These are phyloP conservation scores for Mortierella sp. DNA, from an alignment of 371 early-diverging fungal genomes.

Conservation along the genomic window DNA sequence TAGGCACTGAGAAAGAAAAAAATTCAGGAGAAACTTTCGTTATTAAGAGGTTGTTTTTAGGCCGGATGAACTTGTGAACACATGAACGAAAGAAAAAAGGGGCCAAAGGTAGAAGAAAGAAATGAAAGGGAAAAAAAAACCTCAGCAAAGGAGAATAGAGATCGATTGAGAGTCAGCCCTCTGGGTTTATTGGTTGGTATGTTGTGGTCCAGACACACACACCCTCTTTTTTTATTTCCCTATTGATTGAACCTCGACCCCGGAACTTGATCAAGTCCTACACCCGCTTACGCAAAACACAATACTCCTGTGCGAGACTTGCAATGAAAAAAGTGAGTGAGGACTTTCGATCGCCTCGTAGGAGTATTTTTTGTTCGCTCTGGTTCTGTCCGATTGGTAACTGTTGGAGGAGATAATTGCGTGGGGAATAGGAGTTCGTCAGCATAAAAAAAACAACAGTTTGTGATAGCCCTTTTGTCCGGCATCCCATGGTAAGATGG, in stretches of 20 bases:
- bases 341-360: not conserved
- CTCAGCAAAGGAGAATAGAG: not conserved
- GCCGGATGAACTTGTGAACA: not conserved
- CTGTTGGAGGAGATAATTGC: no score
- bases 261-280: not conserved
- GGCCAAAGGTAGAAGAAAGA: no score
- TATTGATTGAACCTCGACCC: not conserved
- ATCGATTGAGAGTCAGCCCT: not conserved
- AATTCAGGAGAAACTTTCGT: not conserved
- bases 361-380: no score
- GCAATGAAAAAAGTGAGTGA: not conserved
- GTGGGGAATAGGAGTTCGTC: no score
- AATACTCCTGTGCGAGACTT: no score
- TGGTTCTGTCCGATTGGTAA: no score
- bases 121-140: not conserved
- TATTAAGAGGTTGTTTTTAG: not conserved
- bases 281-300: slow-evolving; percentile 1
- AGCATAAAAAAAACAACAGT: no score
- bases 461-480: no score
- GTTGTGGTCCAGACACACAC: no score
- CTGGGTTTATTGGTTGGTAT: not conserved
- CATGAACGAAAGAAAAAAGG: not conserved
- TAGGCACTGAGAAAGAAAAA: not conserved
- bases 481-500: no score
- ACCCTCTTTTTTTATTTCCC: not conserved